phyloP scores from a whole-genome alignment of 805 yeast species.

The Torulaspora indica region DNA sequence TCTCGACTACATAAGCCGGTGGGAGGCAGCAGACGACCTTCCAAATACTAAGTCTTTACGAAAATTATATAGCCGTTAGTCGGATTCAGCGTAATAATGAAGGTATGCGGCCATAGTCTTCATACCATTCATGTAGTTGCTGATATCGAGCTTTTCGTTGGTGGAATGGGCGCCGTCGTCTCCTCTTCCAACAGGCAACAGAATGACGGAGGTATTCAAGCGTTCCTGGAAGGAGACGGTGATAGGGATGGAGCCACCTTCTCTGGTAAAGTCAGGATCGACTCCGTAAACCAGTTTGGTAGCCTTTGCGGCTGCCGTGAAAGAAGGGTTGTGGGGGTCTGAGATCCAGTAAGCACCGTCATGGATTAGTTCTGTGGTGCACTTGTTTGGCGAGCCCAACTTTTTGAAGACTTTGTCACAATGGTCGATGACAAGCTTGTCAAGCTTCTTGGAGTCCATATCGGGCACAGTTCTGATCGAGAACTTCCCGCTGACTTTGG shows the following conservation, averaged over 20 bases:
- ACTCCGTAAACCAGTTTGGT: constrained; percentile 92
- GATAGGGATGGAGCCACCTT: constrained; percentile 98
- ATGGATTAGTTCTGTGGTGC: constrained; percentile 73
- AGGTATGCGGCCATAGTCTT: constrained; percentile 91
- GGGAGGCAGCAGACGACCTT: too few relatives aligned
- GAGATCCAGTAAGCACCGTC: constrained; percentile 97
- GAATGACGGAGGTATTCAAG: constrained; percentile 76
- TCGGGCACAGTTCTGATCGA: constrained; percentile 97
- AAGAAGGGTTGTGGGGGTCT: constrained; percentile 87
- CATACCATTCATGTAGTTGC: constrained; percentile 88
- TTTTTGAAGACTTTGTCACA: constrained; percentile 60
- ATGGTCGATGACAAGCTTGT: constrained; percentile 68
- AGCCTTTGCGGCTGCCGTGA: constrained; percentile 91
- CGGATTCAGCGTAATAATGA: constrained; percentile 63
- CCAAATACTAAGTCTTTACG: background rate
- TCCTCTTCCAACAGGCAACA: constrained; percentile 97
- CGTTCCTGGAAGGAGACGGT: constrained; percentile 88
- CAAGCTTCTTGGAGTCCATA: constrained; percentile 75
- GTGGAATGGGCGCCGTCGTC: constrained; percentile 99
- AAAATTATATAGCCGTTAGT: background rate
- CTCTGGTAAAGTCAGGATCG: constrained; percentile 96
- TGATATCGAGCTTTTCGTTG: constrained; percentile 85
- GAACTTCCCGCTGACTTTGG: constrained; percentile 89
- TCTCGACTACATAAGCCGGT: too few relatives aligned
- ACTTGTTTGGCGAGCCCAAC: constrained; percentile 71